Evolutionary conservation across 208 protist species (phyloP).

Genomic region (Wallacemonas sp.): DNA sequence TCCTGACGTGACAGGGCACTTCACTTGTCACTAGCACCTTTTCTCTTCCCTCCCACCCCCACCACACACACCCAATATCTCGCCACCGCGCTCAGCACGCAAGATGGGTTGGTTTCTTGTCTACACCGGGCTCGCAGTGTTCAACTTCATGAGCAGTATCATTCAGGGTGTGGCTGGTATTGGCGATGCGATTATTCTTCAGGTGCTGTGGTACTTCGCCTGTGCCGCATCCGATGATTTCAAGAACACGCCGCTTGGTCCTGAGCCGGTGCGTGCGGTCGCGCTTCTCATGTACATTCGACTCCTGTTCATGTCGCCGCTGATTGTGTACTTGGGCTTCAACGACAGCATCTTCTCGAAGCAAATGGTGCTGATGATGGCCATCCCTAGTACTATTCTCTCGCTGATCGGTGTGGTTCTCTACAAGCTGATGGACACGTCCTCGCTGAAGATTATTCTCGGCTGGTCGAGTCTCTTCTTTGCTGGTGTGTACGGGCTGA

Average conservation of each 20-base stretch:
- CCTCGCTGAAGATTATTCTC: constrained; percentile 31
- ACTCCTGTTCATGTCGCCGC: constrained; percentile 47
- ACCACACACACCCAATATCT: not conserved
- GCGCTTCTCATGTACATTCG: constrained; percentile 60
- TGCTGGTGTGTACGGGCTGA: constrained; percentile 31
- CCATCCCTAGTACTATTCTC: constrained; percentile 43
- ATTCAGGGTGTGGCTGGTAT: constrained; percentile 56
- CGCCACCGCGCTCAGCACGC: not conserved
- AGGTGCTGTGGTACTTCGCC: constrained; percentile 46
- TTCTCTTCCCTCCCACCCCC: not conserved
- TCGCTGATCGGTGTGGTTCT: constrained; percentile 42
- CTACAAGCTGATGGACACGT: constrained; percentile 22
- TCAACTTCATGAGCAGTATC: constrained; percentile 47
- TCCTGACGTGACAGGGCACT: too few relatives aligned
- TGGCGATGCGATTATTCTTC: constrained; percentile 59
- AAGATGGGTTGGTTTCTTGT: constrained; percentile 21
- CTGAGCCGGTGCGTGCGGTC: constrained; percentile 38
- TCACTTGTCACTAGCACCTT: not conserved
- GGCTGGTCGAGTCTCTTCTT: constrained; percentile 48
- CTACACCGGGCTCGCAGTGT: constrained; percentile 28
- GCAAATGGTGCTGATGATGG: constrained; percentile 55
- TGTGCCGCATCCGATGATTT: constrained; percentile 23
- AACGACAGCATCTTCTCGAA: constrained; percentile 59
- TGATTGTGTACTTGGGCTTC: constrained; percentile 42
- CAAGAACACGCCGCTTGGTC: constrained; percentile 32